A percentile compares a stretch with the other conserved stretches of the same genome.
Evolutionary conservation across 371 early-diverging fungal species (phyloP).

Genomic region (Haplosporangium sp.): DNA sequence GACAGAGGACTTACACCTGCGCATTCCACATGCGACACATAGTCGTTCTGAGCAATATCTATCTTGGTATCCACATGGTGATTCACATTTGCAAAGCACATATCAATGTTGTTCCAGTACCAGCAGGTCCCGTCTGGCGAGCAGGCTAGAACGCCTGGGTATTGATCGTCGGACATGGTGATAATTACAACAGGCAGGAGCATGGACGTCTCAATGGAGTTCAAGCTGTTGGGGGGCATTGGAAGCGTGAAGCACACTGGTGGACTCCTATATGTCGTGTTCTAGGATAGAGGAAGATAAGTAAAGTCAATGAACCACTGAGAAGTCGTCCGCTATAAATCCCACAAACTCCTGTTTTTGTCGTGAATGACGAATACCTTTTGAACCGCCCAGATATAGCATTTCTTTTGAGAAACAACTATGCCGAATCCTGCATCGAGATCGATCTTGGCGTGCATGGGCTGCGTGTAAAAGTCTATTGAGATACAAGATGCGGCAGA

Average conservation of each 20-base stretch:
- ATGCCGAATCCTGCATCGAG: constrained; percentile 41
- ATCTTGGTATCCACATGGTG: constrained; percentile 37
- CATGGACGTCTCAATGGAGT: constrained; percentile 17
- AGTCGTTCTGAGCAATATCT: constrained; percentile 22
- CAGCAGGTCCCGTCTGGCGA: constrained; percentile 48
- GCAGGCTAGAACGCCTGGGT: constrained; percentile 35
- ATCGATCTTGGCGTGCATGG: constrained; percentile 41
- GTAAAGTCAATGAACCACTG: not conserved
- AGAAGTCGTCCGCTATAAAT: not conserved
- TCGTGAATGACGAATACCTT: constrained; percentile 15
- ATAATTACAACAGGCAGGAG: constrained; percentile 40
- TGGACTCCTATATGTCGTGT: constrained; percentile 33
- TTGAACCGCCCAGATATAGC: constrained; percentile 50
- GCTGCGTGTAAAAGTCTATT: constrained; percentile 42
- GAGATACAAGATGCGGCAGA: not conserved
- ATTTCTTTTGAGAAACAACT: constrained; percentile 34
- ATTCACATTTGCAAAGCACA: constrained; percentile 37
- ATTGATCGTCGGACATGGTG: constrained; percentile 38
- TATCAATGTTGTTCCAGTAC: constrained; percentile 52
- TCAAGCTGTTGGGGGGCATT: constrained; percentile 41
- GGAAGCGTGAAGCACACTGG: constrained; percentile 48
- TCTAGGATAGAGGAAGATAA: constrained; percentile 13
- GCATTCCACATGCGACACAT: constrained; percentile 30
- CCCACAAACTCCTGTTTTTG: not conserved
- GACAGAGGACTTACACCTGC: constrained; percentile 41